These are phyloP conservation scores for Paramarasmius palmivorus DNA, from an alignment of 1,284 basidiomycete genomes.

Conservation along the genomic window DNA sequence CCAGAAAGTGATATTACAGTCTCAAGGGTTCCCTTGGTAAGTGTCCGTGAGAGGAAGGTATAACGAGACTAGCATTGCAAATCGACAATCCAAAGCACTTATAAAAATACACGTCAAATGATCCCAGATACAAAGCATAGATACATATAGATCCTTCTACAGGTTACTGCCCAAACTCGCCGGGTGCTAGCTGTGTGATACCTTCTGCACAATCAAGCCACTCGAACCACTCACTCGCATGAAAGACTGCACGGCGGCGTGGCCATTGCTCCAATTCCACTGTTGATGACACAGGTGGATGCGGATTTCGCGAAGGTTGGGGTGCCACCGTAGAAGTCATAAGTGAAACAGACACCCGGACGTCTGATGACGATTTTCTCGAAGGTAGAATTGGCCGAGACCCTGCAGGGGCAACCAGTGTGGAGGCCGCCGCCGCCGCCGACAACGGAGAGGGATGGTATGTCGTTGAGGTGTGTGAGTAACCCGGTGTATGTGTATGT, in stretches of 20 bases:
- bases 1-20: no score
- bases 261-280: conserved; percentile 58
- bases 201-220: conserved; percentile 54
- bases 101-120: no score
- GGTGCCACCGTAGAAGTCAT: neutral
- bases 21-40: no score
- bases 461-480: conserved; percentile 4
- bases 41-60: no score
- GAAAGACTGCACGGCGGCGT: conserved; percentile 47
- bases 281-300: neutral
- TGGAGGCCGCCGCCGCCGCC: neutral
- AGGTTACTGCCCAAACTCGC: conserved; percentile 9
- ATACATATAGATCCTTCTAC: neutral
- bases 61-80: no score
- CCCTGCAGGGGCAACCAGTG: neutral
- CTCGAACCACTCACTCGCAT: conserved; percentile 61
- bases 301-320: no score
- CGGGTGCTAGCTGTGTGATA: conserved; percentile 6
- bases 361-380: neutral
- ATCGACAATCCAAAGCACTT: no score
- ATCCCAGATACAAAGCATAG: no score
- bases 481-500: conserved; percentile 4
- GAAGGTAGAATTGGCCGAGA: neutral
- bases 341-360: neutral
- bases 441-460: neutral